Base-by-base conservation (phyloP, 768 basidiomycete species). In the Holtermannia corniformis region DNA sequence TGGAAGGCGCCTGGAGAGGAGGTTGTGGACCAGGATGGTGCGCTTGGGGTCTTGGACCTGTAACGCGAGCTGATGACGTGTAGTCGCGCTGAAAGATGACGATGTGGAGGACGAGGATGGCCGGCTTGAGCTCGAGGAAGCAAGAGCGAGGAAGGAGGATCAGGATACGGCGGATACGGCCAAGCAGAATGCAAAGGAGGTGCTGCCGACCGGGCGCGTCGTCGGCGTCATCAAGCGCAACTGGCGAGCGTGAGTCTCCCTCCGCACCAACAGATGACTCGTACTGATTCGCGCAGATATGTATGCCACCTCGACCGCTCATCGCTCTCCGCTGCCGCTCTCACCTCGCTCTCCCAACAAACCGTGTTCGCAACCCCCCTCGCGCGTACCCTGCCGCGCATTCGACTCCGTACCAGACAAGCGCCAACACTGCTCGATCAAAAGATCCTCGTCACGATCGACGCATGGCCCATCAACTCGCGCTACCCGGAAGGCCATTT, bases 401-500 rank as follows among this genome's bases (percentile, higher is more conserved):
- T 97, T 63, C 84, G 92, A 23, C 77, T 99, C 41, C 83, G 91
- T 28, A 99, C 95, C 0, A 85, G 95, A 4, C 95, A 99, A 76
- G 92, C 91, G 0, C 86, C 90, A 0, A 72, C 80, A 1, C 81
- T 99, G 14, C 72, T 95, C 16, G 82, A 83, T 32, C 92, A 99
- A 70, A 97, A 99, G 71, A 93, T 99, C 59, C 81, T 99, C 22
- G 89, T 97, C 41, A 84, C 87, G 2, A 88, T 97, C 62, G 95
- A 99, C 67, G 77, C 84, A 41, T 99, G 95, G 95, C 83, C 87
- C 23, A 74, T 76, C 4, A 84, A 82, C 10, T 89, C 87, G 1
- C 80, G 89, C 19, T 95, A 96, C 66, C 95, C 95, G 0, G 92
- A 96, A 63, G 95, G 95, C 0, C 95, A 99, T 68, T 89, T 99